Evolutionary conservation across 495 filamentous ascomycete species (phyloP).

Genomic region (Friedmanniomyces endolithicus): DNA sequence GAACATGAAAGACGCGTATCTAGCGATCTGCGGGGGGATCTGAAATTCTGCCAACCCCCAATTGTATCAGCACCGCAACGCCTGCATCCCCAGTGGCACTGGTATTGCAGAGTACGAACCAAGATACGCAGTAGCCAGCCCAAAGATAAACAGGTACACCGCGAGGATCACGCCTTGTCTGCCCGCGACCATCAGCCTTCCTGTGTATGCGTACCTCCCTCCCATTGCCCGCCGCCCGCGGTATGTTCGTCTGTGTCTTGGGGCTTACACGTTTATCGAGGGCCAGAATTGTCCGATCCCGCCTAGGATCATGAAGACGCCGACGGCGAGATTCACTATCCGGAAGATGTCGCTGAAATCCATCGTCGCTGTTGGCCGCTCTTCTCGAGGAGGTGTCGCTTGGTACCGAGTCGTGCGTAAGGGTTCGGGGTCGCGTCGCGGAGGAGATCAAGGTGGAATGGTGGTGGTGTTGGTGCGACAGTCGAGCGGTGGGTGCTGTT

Average conservation of each 20-base stretch:
- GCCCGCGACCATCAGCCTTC: background rate
- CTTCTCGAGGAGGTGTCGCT: background rate
- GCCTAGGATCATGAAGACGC: conserved; percentile 76
- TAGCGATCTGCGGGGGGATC: conserved; percentile 80
- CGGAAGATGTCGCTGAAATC: conserved; percentile 47
- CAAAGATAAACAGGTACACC: conserved; percentile 79
- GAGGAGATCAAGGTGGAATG: too few relatives aligned
- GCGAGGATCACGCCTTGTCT: conserved; percentile 65
- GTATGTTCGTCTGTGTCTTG: background rate
- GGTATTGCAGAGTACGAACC: conserved; percentile 21
- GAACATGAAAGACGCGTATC: conserved; percentile 96
- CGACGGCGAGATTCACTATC: conserved; percentile 83
- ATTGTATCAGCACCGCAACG: background rate
- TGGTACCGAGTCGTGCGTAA: too few relatives aligned
- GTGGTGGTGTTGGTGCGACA: too few relatives aligned
- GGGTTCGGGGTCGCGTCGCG: too few relatives aligned
- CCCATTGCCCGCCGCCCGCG: too few relatives aligned
- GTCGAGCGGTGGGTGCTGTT: too few relatives aligned
- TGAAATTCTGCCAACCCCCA: conserved; percentile 56
- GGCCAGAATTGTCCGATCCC: conserved; percentile 82
- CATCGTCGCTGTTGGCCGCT: conserved; percentile 20
- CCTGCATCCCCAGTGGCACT: background rate
- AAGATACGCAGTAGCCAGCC: conserved; percentile 54
- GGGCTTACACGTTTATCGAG: conserved; percentile 39
- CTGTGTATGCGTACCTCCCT: too few relatives aligned